Conservation (phyloP, 2,329 filamentous ascomycete genomes). For the Aspergillus novoparasiticus region DNA sequence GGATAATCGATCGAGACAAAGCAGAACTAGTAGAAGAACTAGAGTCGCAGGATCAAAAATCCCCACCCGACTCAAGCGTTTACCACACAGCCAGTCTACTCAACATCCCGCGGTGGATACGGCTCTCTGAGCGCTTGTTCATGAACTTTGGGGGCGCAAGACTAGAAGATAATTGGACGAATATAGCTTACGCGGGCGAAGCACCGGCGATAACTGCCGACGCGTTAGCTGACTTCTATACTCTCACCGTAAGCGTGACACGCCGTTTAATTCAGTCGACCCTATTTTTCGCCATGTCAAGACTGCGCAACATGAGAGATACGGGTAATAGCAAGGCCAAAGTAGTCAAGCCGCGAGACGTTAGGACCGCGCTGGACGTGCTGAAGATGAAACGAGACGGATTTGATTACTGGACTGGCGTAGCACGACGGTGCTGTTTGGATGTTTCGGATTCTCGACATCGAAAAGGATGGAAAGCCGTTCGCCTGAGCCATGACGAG, state of each 20-base stretch:
- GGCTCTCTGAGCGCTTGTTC: slow-evolving; percentile 67
- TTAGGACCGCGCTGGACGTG: slow-evolving; percentile 57
- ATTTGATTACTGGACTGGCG: slow-evolving; percentile 54
- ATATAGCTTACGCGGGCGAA: slow-evolving; percentile 54
- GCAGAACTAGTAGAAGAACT: slow-evolving; percentile 36
- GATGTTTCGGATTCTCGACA: slow-evolving; percentile 48
- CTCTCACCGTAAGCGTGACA: slow-evolving; percentile 67
- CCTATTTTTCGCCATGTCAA: slow-evolving; percentile 70
- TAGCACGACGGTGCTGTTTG: slow-evolving; percentile 56
- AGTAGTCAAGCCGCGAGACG: slow-evolving; percentile 51
- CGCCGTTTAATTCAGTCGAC: slow-evolving; percentile 69
- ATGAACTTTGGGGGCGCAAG: slow-evolving; percentile 68
- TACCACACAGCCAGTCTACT: slow-evolving; percentile 61
- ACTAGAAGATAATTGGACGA: slow-evolving; percentile 68
- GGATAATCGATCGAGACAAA: slow-evolving; percentile 59
- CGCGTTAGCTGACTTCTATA: slow-evolving; percentile 74
- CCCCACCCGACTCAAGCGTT: slow-evolving; percentile 23
- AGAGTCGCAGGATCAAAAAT: slow-evolving; percentile 31
- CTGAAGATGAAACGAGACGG: slow-evolving; percentile 53
- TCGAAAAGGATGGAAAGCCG: slow-evolving; percentile 32
- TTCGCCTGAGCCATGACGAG: slow-evolving; percentile 42
- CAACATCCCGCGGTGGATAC: slow-evolving; percentile 61
- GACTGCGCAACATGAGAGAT: slow-evolving; percentile 57
- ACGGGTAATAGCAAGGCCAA: slow-evolving; percentile 32
- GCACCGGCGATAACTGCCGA: slow-evolving; percentile 73